Conservation (phyloP, 2,329 filamentous ascomycete genomes). For the Ramichloridium luteum region DNA sequence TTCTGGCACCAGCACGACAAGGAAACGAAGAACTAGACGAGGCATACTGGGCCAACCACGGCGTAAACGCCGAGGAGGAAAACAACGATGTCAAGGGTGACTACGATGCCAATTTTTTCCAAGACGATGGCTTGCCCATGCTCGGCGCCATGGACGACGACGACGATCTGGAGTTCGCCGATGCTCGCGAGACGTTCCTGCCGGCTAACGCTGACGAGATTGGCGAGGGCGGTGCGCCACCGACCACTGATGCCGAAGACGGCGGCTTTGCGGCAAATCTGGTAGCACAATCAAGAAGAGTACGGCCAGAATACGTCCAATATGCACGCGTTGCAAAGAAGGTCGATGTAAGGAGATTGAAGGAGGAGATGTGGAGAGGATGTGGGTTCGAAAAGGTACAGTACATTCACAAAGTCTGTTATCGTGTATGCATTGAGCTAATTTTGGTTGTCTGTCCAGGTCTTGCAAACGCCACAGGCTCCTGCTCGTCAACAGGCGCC, state of each 20-base stretch:
- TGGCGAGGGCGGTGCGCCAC: slow-evolving; percentile 26
- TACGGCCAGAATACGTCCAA: slow-evolving; percentile 53
- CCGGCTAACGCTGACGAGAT: slow-evolving; percentile 45
- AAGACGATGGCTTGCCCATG: slow-evolving; percentile 68
- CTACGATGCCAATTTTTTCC: slow-evolving; percentile 96
- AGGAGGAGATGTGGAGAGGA: slow-evolving; percentile 54
- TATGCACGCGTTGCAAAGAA: slow-evolving; percentile 56
- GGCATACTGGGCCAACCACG: slow-evolving; percentile 79
- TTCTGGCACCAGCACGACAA: slow-evolving; percentile 31
- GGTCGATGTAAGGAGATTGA: slow-evolving; percentile 51
- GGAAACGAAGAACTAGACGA: slow-evolving; percentile 77
- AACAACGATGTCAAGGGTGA: slow-evolving; percentile 57
- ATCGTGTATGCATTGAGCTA: too few relatives aligned
- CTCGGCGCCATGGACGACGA: slow-evolving; percentile 50
- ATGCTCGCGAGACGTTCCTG: slow-evolving; percentile 68
- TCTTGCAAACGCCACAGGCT: slow-evolving; percentile 8
- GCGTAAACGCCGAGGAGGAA: slow-evolving; percentile 28
- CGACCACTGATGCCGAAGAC: slow-evolving; percentile 25
- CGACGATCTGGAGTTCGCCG: slow-evolving; percentile 63
- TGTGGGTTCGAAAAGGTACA: slow-evolving; percentile 39
- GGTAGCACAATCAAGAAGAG: slow-evolving; percentile 47
- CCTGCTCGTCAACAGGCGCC: slow-evolving; percentile 14
- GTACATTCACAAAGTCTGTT: background rate
- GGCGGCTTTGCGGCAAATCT: slow-evolving; percentile 51
- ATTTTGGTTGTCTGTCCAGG: too few relatives aligned